Evolutionary conservation across 192 early-diverging fungal species (phyloP).

Genomic region (Nowakowskiella sp.): DNA sequence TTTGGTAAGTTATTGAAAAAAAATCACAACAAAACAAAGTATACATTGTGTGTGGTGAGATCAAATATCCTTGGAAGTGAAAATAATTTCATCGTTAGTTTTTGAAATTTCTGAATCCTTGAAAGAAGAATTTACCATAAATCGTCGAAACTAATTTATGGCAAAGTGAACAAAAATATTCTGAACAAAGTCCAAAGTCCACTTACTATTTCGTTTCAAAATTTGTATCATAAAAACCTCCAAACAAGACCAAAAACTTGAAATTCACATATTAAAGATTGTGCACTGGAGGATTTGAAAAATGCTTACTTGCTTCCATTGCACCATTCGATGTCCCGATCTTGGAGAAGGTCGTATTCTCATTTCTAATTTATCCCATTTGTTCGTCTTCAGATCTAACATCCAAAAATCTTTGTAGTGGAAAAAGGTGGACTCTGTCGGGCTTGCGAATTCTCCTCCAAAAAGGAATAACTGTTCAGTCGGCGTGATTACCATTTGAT

Average conservation of each 20-base stretch:
- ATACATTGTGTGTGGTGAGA: slow-evolving; percentile 49
- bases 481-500: slow-evolving; percentile 56
- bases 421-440: slow-evolving; percentile 60
- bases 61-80: slow-evolving; percentile 68
- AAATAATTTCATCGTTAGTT: too few relatives aligned
- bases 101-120: too few relatives aligned
- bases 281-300: not conserved
- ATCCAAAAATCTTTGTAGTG: slow-evolving; percentile 69
- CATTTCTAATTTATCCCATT: slow-evolving; percentile 63
- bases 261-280: slow-evolving; percentile 4
- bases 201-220: slow-evolving; percentile 29
- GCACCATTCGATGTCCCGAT: slow-evolving; percentile 55
- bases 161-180: too few relatives aligned
- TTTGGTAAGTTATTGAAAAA: not conserved
- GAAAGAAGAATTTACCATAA: too few relatives aligned
- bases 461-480: slow-evolving; percentile 44
- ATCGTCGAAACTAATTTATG: slow-evolving; percentile 58
- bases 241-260: slow-evolving; percentile 50
- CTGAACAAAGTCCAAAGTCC: too few relatives aligned
- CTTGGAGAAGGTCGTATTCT: slow-evolving; percentile 41
- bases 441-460: slow-evolving; percentile 46
- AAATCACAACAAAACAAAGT: not conserved
- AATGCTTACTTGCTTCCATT: slow-evolving; percentile 46
- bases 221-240: slow-evolving; percentile 54
- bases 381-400: slow-evolving; percentile 55